phyloP scores from a whole-genome alignment of 2,329 filamentous ascomycete species.

The Apiospora hydei region DNA sequence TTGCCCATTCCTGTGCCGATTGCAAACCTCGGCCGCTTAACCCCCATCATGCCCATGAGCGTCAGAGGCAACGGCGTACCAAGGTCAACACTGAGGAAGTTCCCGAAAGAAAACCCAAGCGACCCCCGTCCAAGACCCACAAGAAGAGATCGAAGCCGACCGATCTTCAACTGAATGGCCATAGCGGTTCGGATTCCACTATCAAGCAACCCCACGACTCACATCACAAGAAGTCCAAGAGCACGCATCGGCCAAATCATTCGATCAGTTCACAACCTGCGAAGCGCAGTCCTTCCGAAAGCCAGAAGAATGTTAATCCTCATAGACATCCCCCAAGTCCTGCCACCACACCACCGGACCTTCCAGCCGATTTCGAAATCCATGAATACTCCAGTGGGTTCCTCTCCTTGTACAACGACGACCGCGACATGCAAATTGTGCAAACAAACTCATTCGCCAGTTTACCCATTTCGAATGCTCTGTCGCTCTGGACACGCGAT shows the following conservation, averaged over 20 bases:
- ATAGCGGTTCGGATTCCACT: constrained; percentile 64
- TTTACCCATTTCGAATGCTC: constrained; percentile 75
- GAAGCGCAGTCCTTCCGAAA: constrained; percentile 70
- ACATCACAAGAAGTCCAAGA: constrained; percentile 80
- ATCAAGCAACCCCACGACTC: constrained; percentile 55
- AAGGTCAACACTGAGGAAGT: constrained; percentile 52
- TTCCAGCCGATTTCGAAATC: constrained; percentile 67
- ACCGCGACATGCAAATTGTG: constrained; percentile 63
- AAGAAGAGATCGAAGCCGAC: constrained; percentile 86
- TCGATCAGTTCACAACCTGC: constrained; percentile 73
- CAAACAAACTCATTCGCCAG: constrained; percentile 81
- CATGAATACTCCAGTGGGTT: constrained; percentile 80
- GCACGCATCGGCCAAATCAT: constrained; percentile 78
- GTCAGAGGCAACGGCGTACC: constrained; percentile 67
- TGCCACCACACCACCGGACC: constrained; percentile 75
- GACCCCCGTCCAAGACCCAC: constrained; percentile 79
- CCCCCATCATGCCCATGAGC: constrained; percentile 75
- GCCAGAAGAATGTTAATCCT: constrained; percentile 67
- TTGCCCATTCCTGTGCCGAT: constrained; percentile 86
- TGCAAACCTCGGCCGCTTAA: constrained; percentile 84
- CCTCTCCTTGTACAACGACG: constrained; percentile 71
- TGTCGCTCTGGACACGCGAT: constrained; percentile 82
- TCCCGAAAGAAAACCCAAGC: constrained; percentile 75
- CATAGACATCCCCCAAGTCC: constrained; percentile 73
- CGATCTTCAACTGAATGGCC: constrained; percentile 73